These are phyloP conservation scores for Macaranga tanarius DNA, from an alignment of 441 rosid species.

Conservation along the genomic window DNA sequence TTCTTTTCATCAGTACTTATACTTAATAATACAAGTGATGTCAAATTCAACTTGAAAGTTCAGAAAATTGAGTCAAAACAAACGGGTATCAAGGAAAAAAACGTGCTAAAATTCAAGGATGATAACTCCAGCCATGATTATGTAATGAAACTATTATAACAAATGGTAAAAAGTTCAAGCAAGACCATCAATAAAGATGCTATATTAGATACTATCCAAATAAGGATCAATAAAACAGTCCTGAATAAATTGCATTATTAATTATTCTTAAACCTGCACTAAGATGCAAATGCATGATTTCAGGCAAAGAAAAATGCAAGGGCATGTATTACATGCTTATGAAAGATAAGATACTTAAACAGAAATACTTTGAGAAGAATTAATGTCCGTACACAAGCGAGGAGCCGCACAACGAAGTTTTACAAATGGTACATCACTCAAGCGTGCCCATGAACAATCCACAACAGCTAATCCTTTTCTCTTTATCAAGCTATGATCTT, in stretches of 20 bases:
- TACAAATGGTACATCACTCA: constrained; percentile 85
- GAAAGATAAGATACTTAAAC: not conserved
- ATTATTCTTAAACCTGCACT: not conserved
- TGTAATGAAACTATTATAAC: not conserved
- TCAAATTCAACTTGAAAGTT: not conserved
- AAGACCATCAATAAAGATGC: not conserved
- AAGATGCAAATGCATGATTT: constrained; percentile 1
- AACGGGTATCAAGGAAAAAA: not conserved
- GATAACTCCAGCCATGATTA: not conserved
- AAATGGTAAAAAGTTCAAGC: not conserved
- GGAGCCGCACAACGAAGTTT: constrained; percentile 90
- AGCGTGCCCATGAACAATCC: constrained; percentile 98
- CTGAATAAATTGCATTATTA: not conserved
- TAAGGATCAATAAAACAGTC: not conserved
- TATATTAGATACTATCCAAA: not conserved
- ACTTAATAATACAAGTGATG: not conserved
- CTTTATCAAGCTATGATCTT: constrained; percentile 69
- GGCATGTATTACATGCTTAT: not conserved
- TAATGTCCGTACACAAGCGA: constrained; percentile 68
- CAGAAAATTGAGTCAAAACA: not conserved
- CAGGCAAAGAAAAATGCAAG: not conserved
- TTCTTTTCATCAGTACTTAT: not conserved
- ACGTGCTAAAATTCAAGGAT: not conserved
- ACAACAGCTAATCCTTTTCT: constrained; percentile 93
- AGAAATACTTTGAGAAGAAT: not conserved